These are phyloP conservation scores for Rosellinia necatrix DNA, from an alignment of 2,329 filamentous ascomycete species.

Conservation along the genomic window DNA sequence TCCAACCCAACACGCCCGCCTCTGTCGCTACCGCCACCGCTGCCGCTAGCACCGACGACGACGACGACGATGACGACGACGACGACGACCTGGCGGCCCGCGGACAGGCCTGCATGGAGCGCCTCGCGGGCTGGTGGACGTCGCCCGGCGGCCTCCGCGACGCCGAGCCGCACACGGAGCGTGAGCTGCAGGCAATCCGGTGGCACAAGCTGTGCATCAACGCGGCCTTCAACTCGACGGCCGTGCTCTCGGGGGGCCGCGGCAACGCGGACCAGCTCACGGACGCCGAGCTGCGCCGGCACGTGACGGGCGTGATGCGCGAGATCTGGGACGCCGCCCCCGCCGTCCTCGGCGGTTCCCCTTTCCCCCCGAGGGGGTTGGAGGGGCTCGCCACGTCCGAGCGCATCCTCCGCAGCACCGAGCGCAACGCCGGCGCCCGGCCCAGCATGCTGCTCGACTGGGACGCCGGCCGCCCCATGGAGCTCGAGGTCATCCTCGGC, in stretches of 20 bases:
- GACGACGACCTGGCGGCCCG: slow-evolving; percentile 39
- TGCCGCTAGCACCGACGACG: too few relatives aligned
- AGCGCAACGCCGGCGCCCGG: slow-evolving; percentile 66
- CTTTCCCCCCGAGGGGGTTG: too few relatives aligned
- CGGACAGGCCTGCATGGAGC: slow-evolving; percentile 50
- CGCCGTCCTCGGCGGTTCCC: slow-evolving; percentile 63
- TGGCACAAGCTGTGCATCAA: slow-evolving; percentile 83
- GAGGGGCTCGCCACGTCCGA: slow-evolving; percentile 65
- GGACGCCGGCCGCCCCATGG: slow-evolving; percentile 68
- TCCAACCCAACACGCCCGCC: too few relatives aligned
- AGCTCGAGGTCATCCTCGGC: slow-evolving; percentile 73
- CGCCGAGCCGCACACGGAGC: slow-evolving; percentile 65
- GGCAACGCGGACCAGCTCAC: slow-evolving; percentile 69
- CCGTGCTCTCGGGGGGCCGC: slow-evolving; percentile 67
- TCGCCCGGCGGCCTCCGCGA: slow-evolving; percentile 66
- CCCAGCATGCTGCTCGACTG: slow-evolving; percentile 74
- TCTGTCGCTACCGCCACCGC: too few relatives aligned
- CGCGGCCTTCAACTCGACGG: slow-evolving; percentile 73
- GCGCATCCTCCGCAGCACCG: slow-evolving; percentile 64
- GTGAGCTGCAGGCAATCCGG: slow-evolving; percentile 69
- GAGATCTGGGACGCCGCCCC: slow-evolving; percentile 70
- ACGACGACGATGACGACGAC: too few relatives aligned
- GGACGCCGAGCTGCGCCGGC: slow-evolving; percentile 65
- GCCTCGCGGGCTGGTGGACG: slow-evolving; percentile 59
- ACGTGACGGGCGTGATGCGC: slow-evolving; percentile 69